Evolutionary conservation across 805 yeast genomes (phyloP), one percentile per base, ranked within the genome.

Genomic region (Phaffomyces opuntiae): DNA sequence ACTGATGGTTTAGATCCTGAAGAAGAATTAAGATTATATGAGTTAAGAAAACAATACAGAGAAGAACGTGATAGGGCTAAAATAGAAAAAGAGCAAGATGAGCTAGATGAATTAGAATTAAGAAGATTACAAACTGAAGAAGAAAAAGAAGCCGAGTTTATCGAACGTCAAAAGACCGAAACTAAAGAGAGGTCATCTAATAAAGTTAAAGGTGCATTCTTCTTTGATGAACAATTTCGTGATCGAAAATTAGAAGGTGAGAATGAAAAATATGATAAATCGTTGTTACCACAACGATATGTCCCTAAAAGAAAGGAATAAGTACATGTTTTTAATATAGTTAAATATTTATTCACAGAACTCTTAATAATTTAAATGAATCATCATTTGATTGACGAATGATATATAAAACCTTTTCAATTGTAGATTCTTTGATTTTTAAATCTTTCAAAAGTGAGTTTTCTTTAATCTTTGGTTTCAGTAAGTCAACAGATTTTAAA

Each of bases 1-100:
- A 74, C 82, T 0, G 87, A 82, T 52, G 79, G 73, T 33, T 35
- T 74, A 6, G 80, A 80, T 46, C 78, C 82, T 0, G 75, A 1
- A 65, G 77, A 14, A 69, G 79, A 61, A 77, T 73, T 58, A 75
- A 78, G 52, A 67, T 80, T 54, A 78, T 78, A 32, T 77, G 81
- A 44, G 73, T 74, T 39, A 70, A 80, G 65, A 72, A 78, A 56
- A 62, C 79, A 53, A 66, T 72, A 50, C 74, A 73, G 62, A 72
- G 68, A 43, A 45, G 33, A 61, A 50, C 50, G 64, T 47, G 53
- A 52, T 16, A 40, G 53, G 16, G 49, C 40, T 4, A 40, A 24
- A 36, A 31, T 54, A 12, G 59, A 49, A 41, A 39, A 47, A 35
- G 63, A 59, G 40, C 52, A 52, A 49, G 57, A 54, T 3, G 62